Evolutionary conservation across 768 basidiomycete species (phyloP), one percentile per base, ranked within the genome.

Genomic region (Cyclocybe aegerita): DNA sequence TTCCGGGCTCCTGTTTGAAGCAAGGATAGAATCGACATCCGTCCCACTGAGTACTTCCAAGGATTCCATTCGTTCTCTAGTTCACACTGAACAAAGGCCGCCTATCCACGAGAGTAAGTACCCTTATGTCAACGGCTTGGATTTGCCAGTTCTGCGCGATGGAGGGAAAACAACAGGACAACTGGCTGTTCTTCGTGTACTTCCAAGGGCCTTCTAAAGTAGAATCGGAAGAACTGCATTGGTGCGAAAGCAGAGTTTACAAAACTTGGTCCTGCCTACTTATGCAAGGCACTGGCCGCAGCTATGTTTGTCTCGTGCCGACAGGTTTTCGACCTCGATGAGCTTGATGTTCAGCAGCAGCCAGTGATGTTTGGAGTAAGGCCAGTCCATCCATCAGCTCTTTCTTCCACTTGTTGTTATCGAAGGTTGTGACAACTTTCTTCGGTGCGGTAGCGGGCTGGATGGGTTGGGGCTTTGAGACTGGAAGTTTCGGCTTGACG

Each of bases 11-110:
- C 67, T 58, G 54, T 79, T 79, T 15, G 66, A 56, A 31, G 57
- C 59, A 10, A 68, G 32, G 30, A 75, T 64, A 1, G 71, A 72
- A 14, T 74, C 57, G 33, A 79, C 44, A 14, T 60, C 59, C 2
- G 77, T 77, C 43, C 66, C 62, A 9, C 64, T 69, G 0, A 73
- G 72, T 15, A 77, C 59, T 5, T 61, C 46, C 32, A 76, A 59
- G 29, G 70, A 65, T 9, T 53, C 50, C 9, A 76, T 67, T 11
- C n/a, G n/a, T n/a, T n/a, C n/a, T n/a, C n/a, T n/a, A n/a, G n/a
- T n/a, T n/a, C n/a, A n/a, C n/a, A n/a, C n/a, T n/a, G n/a, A n/a
- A n/a, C n/a, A n/a, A n/a, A n/a, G n/a, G n/a, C n/a, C n/a, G n/a
- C n/a, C n/a, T n/a, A n/a, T n/a, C n/a, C n/a, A n/a, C n/a, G n/a